Evolutionary conservation across 2,329 filamentous ascomycete species (phyloP).

Genomic region (Trichothecium roseum): DNA sequence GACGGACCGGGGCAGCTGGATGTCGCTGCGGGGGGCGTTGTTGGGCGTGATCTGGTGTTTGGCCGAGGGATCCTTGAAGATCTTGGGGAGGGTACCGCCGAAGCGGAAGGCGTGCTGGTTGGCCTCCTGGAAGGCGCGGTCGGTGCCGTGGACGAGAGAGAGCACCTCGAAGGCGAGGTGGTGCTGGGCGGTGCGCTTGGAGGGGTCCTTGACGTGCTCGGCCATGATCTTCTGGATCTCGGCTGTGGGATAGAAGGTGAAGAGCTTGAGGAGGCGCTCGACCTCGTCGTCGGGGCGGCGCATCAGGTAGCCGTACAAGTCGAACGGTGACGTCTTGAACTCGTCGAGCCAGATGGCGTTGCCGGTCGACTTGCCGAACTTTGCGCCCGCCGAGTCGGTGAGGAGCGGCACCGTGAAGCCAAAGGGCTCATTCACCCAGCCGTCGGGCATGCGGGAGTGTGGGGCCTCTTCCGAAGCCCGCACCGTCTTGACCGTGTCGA

Average conservation of each 20-base stretch:
- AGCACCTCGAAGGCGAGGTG: constrained; percentile 73
- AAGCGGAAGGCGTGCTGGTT: constrained; percentile 41
- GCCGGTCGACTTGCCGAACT: constrained; percentile 90
- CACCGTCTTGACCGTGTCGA: constrained; percentile 73
- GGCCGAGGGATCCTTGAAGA: constrained; percentile 17
- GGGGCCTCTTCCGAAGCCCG: constrained; percentile 45
- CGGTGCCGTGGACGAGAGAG: constrained; percentile 62
- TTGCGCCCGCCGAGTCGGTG: constrained; percentile 74
- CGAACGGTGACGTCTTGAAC: constrained; percentile 69
- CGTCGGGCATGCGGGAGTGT: constrained; percentile 23
- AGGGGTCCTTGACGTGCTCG: constrained; percentile 56
- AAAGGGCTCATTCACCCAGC: constrained; percentile 48
- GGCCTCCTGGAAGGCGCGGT: constrained; percentile 53
- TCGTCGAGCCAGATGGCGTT: constrained; percentile 90
- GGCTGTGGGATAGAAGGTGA: constrained; percentile 73
- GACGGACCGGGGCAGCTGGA: constrained; percentile 48
- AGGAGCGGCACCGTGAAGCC: constrained; percentile 88
- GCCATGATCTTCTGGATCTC: constrained; percentile 60
- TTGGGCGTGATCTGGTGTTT: constrained; percentile 27
- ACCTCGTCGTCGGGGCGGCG: constrained; percentile 73
- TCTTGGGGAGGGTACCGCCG: constrained; percentile 19
- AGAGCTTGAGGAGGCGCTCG: constrained; percentile 71
- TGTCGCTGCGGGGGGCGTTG: constrained; percentile 40
- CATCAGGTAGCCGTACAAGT: constrained; percentile 86
- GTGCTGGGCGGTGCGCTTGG: constrained; percentile 72